Evolutionary conservation across 2,329 filamentous ascomycete species (phyloP), one percentile per base, ranked within the genome.

Genomic region (Diplodia seriata): DNA sequence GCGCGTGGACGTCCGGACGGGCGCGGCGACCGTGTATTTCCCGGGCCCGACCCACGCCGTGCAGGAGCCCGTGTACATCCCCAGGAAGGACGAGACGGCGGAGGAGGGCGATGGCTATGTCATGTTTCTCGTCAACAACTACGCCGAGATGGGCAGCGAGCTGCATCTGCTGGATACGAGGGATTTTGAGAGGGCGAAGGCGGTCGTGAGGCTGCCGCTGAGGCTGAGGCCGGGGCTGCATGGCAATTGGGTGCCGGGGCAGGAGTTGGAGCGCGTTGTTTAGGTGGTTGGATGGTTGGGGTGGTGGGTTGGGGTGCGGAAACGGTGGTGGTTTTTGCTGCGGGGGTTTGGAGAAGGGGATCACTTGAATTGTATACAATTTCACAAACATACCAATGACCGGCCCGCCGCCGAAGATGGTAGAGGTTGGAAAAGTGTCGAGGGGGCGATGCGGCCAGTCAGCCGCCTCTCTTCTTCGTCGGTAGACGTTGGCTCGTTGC

Each of bases 21-120:
- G 79, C 0, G 64, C 72, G 1, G 76, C 80, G 33, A 78, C 83
- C 47, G 76, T 81, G 12, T 85, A 79, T 71, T 84, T 80, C 67
- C 77, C 82, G 0, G 82, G 83, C 0, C 77, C 75, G 4, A 83
- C 79, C 1, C 62, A 68, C 23, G 36, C 68, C 1, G 66, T 38
- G 33, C 20, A 72, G 62, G 54, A 57, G 50, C 47, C 55, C 12
- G 56, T 63, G 33, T 62, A 62, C 26, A 36, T 62, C 4, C 40
- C 57, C 15, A 62, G 36, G 18, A 4, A 2, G 9, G 23, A 23
- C 23, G 57, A 49, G 5, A 9, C 23, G 9, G 73, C 70, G 0
- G 70, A 70, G 4, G 76, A 78, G 69, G 76, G 75, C 2, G 76
- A 76, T 9, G 76, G 76, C 0, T 78, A 75, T 51, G 69, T 78